Percentiles rank a stretch among this genome's conserved stretches.
Conservation (phyloP, 331 rosid species). For the Erythrophleum ivorense region DNA sequence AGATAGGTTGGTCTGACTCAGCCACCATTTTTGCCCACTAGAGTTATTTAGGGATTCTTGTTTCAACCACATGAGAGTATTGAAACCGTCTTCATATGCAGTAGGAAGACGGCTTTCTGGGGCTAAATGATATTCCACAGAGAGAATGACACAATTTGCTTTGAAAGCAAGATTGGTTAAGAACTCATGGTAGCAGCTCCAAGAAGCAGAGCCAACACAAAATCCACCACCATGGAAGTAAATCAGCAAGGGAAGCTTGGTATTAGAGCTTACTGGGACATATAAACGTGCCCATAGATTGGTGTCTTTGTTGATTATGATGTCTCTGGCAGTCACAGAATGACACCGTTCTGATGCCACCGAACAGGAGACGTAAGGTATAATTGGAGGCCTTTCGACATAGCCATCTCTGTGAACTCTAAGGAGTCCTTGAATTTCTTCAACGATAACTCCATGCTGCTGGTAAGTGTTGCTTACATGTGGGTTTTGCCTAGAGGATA, state of each 20-base stretch:
- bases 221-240: constrained; percentile 97
- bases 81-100: constrained; percentile 79
- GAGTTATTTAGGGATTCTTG: constrained; percentile 51
- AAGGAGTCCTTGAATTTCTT: constrained; percentile 82
- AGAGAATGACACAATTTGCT: constrained; percentile 65
- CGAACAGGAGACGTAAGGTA: constrained; percentile 65
- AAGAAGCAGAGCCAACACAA: constrained; percentile 88
- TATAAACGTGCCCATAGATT: constrained; percentile 77
- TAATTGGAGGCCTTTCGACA: constrained; percentile 67
- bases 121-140: constrained; percentile 72
- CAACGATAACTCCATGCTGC: constrained; percentile 51
- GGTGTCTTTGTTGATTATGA: constrained; percentile 59
- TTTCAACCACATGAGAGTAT: constrained; percentile 73
- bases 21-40: constrained; percentile 69
- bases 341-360: constrained; percentile 44
- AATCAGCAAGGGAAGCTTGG: constrained; percentile 65
- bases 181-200: constrained; percentile 91
- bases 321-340: constrained; percentile 58
- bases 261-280: constrained; percentile 41
- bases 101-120: constrained; percentile 83
- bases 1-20: constrained; percentile 55
- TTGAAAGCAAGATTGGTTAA: constrained; percentile 59
- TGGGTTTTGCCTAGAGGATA: constrained; percentile 53
- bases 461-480: constrained; percentile 45
- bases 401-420: constrained; percentile 69